Conservation (phyloP, 2,329 filamentous ascomycete genomes). For the Cercospora citrullina region DNA sequence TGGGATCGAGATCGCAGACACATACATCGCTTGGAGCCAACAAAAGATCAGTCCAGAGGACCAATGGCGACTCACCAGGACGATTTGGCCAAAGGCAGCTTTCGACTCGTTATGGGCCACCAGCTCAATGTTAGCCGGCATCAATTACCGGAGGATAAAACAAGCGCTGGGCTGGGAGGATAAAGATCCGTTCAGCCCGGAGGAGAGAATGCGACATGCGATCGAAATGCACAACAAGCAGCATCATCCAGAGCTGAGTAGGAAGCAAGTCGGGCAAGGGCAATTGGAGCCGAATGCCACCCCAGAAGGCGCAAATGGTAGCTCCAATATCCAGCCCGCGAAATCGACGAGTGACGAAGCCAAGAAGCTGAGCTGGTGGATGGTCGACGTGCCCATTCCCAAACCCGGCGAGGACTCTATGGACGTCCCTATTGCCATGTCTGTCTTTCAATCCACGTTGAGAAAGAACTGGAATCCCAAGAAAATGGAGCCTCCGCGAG, state of each 20-base stretch:
- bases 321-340: slow-evolving; percentile 6
- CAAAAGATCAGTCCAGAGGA: slow-evolving; percentile 43
- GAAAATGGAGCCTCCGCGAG: slow-evolving; percentile 44
- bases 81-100: slow-evolving; percentile 43
- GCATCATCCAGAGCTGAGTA: slow-evolving; percentile 25
- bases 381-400: slow-evolving; percentile 30
- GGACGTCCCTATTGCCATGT: slow-evolving; percentile 36
- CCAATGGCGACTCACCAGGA: slow-evolving; percentile 42
- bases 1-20: slow-evolving; percentile 46
- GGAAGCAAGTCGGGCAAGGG: slow-evolving; percentile 25
- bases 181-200: slow-evolving; percentile 35
- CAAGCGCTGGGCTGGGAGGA: slow-evolving; percentile 41
- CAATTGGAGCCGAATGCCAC: slow-evolving; percentile 28
- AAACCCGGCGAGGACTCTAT: slow-evolving; percentile 19
- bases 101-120: slow-evolving; percentile 40
- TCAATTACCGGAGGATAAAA: slow-evolving; percentile 41
- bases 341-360: slow-evolving; percentile 15
- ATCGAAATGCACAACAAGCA: slow-evolving; percentile 36
- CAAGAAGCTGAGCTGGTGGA: slow-evolving; percentile 30
- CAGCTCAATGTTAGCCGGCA: slow-evolving; percentile 37
- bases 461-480: slow-evolving; percentile 37
- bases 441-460: slow-evolving; percentile 32
- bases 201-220: slow-evolving; percentile 36
- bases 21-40: slow-evolving; percentile 45
- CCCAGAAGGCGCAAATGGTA: slow-evolving; percentile 15